Conservation (phyloP, 1,139 yeast species). For the Schizosaccharomyces versatilis region DNA sequence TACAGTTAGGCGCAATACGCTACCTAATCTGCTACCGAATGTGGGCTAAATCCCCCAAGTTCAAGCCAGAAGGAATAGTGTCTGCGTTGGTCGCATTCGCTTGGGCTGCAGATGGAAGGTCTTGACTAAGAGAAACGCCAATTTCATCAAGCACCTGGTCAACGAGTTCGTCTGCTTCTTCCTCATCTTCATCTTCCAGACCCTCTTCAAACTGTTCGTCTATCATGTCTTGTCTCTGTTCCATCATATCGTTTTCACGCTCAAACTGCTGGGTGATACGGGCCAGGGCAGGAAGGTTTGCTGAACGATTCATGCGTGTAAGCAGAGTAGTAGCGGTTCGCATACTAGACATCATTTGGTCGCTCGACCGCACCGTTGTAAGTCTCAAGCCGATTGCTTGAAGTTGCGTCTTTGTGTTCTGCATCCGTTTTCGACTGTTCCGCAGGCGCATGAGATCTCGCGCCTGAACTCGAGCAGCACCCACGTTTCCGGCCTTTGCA, state of each 20-base stretch:
- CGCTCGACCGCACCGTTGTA: constrained; percentile 78
- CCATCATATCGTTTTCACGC: constrained; percentile 86
- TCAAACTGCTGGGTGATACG: constrained; percentile 90
- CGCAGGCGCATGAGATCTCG: constrained; percentile 81
- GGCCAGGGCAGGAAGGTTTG: constrained; percentile 77
- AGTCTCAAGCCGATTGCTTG: constrained; percentile 84
- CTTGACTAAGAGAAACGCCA: constrained; percentile 62
- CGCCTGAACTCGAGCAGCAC: constrained; percentile 84
- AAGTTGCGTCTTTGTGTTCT: constrained; percentile 80
- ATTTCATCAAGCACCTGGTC: constrained; percentile 84
- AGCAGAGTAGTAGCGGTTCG: constrained; percentile 70
- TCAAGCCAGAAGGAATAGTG: no score
- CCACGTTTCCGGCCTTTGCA: constrained; percentile 72
- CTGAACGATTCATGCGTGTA: constrained; percentile 65
- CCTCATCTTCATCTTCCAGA: constrained; percentile 25
- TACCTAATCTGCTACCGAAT: no score
- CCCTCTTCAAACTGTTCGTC: constrained; percentile 86
- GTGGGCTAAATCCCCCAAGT: no score
- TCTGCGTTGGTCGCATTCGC: no score
- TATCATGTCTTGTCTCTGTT: constrained; percentile 95
- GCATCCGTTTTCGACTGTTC: constrained; percentile 53
- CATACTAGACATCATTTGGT: constrained; percentile 91
- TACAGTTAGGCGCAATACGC: no score
- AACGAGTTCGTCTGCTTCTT: constrained; percentile 82
- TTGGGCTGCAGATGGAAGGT: constrained; percentile 11